Conservation (phyloP, 306 rosid genomes). For the Cucumis cinereus region DNA sequence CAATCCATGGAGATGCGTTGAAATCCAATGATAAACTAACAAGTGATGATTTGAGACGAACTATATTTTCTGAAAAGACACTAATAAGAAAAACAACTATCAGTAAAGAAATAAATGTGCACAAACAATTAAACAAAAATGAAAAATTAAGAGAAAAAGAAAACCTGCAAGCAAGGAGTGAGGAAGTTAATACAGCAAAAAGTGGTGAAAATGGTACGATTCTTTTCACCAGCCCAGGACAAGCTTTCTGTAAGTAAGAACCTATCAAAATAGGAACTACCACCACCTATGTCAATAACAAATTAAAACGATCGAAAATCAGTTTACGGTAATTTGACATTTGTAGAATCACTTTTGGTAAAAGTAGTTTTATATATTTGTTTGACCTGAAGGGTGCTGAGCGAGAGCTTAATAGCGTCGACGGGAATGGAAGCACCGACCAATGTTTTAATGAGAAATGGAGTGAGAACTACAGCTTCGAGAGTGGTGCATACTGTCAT, state of each 20-base stretch:
- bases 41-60: constrained; percentile 15
- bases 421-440: constrained; percentile 24
- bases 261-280: constrained; percentile 28
- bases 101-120: not conserved
- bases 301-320: not conserved
- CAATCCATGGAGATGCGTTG: constrained; percentile 13
- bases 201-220: constrained; percentile 25
- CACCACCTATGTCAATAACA: constrained; percentile 16
- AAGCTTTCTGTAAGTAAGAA: constrained; percentile 19
- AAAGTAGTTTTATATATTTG: not conserved
- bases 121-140: not conserved
- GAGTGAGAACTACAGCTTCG: constrained; percentile 28
- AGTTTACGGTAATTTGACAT: too few species aligned
- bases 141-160: not conserved
- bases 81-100: not conserved
- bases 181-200: constrained; percentile 27
- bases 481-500: constrained; percentile 35
- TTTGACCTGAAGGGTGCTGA: constrained; percentile 29
- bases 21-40: constrained; percentile 4
- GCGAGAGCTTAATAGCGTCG: constrained; percentile 23
- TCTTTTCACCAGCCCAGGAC: constrained; percentile 14
- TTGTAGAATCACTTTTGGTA: too few species aligned
- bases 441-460: constrained; percentile 21
- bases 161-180: constrained; percentile 38
- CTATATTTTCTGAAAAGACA: constrained; percentile 26